phyloP scores from a whole-genome alignment of 1,284 basidiomycete species.

The Pyrrhoderma noxium region DNA sequence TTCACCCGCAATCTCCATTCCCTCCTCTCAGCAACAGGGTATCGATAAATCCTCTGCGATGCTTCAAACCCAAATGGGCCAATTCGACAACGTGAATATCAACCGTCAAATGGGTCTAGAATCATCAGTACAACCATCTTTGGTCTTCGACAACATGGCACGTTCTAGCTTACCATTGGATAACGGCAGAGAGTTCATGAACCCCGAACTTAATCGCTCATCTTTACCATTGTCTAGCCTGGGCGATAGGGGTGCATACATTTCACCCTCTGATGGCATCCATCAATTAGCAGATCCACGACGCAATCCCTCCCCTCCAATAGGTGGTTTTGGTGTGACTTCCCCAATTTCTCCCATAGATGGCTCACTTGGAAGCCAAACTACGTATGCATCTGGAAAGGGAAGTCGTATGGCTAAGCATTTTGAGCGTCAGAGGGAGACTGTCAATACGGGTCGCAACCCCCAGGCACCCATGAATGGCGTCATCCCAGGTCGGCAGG shows the following conservation, averaged over 20 bases:
- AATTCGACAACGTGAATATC: slow-evolving; percentile 4
- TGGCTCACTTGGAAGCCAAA: slow-evolving; percentile 4
- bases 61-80: slow-evolving; percentile 1
- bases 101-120: slow-evolving; percentile 5
- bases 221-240: slow-evolving; percentile 7
- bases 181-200: background rate
- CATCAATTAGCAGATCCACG: slow-evolving; percentile 14
- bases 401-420: slow-evolving; percentile 19
- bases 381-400: slow-evolving; percentile 13
- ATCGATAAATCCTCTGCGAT: slow-evolving; percentile 8
- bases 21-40: slow-evolving; percentile 10
- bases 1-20: slow-evolving; percentile 11
- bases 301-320: slow-evolving; percentile 13
- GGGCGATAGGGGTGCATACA: slow-evolving; percentile 7
- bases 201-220: slow-evolving; percentile 2
- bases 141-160: slow-evolving; percentile 7
- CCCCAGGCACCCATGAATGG: slow-evolving; percentile 7
- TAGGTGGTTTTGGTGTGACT: slow-evolving; percentile 6
- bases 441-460: slow-evolving; percentile 1
- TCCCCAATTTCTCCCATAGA: slow-evolving; percentile 16
- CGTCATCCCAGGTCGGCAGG: slow-evolving; percentile 29
- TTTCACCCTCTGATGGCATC: slow-evolving; percentile 9
- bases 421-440: slow-evolving; percentile 14
- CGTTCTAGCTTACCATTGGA: slow-evolving; percentile 4
- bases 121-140: background rate